These are phyloP conservation scores for Apophysomyces variabilis DNA, from an alignment of 371 early-diverging fungal species.

Conservation along the genomic window DNA sequence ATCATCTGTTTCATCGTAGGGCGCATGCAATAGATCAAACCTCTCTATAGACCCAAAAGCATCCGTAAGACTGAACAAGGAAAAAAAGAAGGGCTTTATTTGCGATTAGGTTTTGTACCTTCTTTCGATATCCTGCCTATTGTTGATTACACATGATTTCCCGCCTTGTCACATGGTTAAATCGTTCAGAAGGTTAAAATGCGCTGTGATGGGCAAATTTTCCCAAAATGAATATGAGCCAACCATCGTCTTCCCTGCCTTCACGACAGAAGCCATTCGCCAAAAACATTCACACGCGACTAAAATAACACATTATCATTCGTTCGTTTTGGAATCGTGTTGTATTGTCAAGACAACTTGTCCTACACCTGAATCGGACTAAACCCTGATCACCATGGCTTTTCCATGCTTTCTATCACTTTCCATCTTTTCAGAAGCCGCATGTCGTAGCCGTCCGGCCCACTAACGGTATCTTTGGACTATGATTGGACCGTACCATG, in stretches of 20 bases:
- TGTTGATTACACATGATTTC: constrained; percentile 3
- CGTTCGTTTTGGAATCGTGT: constrained; percentile 5
- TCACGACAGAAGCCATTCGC: constrained; percentile 6
- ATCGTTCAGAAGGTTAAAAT: neutral
- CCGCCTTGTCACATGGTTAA: neutral
- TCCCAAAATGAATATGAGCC: constrained; percentile 8
- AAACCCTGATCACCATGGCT: neutral
- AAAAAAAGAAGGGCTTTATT: neutral
- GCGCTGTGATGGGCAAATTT: constrained; percentile 2
- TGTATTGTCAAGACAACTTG: constrained; percentile 5
- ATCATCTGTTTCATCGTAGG: neutral
- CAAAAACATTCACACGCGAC: constrained; percentile 5
- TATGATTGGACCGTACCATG: no score
- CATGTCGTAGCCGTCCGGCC: neutral
- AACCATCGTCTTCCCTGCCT: neutral
- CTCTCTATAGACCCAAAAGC: neutral
- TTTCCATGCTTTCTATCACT: constrained; percentile 5
- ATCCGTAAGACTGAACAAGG: no score
- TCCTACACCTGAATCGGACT: constrained; percentile 3
- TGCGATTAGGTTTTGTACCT: neutral
- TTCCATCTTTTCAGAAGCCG: constrained; percentile 8
- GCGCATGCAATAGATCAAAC: constrained; percentile 1
- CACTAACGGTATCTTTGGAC: no score
- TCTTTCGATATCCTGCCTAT: neutral
- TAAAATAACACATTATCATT: neutral